These are phyloP conservation scores for Fraxinus paxiana DNA, from an alignment of 305 asterid genomes.

Conservation along the genomic window DNA sequence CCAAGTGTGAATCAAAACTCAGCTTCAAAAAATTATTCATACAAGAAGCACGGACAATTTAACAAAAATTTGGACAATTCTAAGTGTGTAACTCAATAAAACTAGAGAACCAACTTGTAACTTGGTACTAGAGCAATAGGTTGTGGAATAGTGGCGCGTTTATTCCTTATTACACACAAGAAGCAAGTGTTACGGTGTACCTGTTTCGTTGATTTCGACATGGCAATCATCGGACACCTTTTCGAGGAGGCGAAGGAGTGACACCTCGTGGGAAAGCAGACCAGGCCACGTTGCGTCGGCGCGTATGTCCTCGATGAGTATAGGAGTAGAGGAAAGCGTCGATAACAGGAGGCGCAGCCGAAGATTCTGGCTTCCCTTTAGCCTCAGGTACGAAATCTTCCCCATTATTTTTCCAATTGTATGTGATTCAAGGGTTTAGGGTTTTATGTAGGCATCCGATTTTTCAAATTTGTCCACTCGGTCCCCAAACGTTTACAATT, in stretches of 20 bases:
- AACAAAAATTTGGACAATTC: conserved; percentile 11
- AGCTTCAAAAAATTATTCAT: background rate
- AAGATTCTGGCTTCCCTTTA: conserved; percentile 68
- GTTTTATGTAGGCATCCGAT: background rate
- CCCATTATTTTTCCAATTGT: background rate
- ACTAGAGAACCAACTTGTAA: background rate
- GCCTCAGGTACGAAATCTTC: background rate
- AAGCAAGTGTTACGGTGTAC: conserved; percentile 42
- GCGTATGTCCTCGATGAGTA: conserved; percentile 75
- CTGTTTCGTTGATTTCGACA: conserved; percentile 79
- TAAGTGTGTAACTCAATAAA: background rate
- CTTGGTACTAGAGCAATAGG: background rate
- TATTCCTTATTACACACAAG: background rate
- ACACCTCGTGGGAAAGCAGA: conserved; percentile 68
- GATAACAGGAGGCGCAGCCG: conserved; percentile 75
- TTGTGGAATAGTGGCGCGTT: background rate
- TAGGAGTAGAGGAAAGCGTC: conserved; percentile 72
- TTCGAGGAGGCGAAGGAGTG: conserved; percentile 78
- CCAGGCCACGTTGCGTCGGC: conserved; percentile 72
- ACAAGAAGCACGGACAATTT: background rate
- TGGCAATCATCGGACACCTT: conserved; percentile 64
- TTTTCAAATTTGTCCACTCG: background rate
- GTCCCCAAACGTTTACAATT: background rate
- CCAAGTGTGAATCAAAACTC: background rate
- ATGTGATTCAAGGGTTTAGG: background rate